Evolutionary conservation across 352 stramenopile genomes (phyloP).

Genomic region (Pythium aquatile): DNA sequence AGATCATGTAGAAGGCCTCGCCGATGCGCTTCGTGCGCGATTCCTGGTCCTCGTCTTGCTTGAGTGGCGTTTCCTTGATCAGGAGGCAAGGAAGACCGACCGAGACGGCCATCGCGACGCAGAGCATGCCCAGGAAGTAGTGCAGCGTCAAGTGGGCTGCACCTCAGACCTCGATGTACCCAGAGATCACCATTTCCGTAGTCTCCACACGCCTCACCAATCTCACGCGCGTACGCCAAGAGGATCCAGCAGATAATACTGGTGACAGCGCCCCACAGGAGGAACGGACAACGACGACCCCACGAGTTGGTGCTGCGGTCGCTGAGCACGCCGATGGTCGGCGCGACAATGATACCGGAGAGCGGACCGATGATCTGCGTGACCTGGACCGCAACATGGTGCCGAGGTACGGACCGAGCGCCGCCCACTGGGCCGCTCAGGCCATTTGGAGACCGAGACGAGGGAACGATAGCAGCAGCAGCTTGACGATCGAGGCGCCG

Average conservation of each 20-base stretch:
- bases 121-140: conserved; percentile 51
- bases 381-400: conserved; percentile 28
- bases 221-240: conserved; percentile 27
- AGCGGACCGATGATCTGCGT: conserved; percentile 31
- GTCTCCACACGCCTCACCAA: conserved; percentile 29
- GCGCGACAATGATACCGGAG: conserved; percentile 25
- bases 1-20: conserved; percentile 33
- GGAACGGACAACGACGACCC: conserved; percentile 27
- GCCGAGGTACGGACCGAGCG: conserved; percentile 29
- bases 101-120: conserved; percentile 35
- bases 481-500: conserved; percentile 21
- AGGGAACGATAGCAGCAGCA: conserved; percentile 2
- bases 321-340: conserved; percentile 25
- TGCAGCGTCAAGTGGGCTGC: conserved; percentile 43
- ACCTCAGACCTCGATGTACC: conserved; percentile 42
- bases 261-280: conserved; percentile 18
- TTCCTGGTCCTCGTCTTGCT: conserved; percentile 10
- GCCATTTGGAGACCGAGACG: not conserved
- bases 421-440: conserved; percentile 26
- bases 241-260: conserved; percentile 29
- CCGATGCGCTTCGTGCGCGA: conserved; percentile 13
- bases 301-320: conserved; percentile 25
- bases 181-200: conserved; percentile 27
- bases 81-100: conserved; percentile 29
- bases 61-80: conserved; percentile 38